A percentile compares a stretch with the other conserved stretches of the same genome.
Conservation (phyloP, 805 yeast species). For the Jamesozyma gamospora region DNA sequence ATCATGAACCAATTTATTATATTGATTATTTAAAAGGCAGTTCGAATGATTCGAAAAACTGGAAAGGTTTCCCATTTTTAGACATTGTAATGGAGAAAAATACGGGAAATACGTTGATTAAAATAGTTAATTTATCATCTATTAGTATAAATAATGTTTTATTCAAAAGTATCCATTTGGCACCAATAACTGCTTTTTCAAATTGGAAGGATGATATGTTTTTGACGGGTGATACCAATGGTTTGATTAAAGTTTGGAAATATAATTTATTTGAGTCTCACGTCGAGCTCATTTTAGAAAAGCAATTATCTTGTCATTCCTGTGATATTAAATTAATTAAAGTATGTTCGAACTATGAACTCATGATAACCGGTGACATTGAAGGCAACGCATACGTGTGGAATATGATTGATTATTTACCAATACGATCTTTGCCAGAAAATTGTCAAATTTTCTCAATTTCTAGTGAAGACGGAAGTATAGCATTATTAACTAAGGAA, state of each 20-base stretch:
- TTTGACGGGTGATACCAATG: constrained; percentile 40
- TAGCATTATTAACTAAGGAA: constrained; percentile 30
- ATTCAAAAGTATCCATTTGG: constrained; percentile 27
- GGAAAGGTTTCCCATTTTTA: constrained; percentile 9
- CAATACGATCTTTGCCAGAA: constrained; percentile 33
- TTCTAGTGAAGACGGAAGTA: constrained; percentile 46
- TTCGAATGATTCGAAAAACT: background rate
- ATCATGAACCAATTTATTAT: background rate
- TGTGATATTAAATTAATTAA: constrained; percentile 37
- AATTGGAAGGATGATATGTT: constrained; percentile 20
- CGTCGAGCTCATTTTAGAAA: constrained; percentile 14
- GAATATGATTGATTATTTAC: constrained; percentile 48
- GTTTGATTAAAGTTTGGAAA: constrained; percentile 52
- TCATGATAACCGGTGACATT: constrained; percentile 44
- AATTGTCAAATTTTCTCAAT: constrained; percentile 32
- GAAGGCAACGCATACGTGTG: constrained; percentile 51
- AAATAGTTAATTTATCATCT: background rate
- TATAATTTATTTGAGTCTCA: constrained; percentile 7
- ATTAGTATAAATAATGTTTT: constrained; percentile 3
- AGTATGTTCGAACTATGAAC: constrained; percentile 43
- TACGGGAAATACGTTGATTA: background rate
- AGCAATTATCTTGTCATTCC: constrained; percentile 46
- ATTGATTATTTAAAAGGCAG: background rate
- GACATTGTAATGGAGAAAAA: constrained; percentile 4
- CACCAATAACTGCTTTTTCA: constrained; percentile 21